These are phyloP conservation scores for Mycosphaerella sp. DNA, from an alignment of 2,329 filamentous ascomycete species.

Conservation along the genomic window DNA sequence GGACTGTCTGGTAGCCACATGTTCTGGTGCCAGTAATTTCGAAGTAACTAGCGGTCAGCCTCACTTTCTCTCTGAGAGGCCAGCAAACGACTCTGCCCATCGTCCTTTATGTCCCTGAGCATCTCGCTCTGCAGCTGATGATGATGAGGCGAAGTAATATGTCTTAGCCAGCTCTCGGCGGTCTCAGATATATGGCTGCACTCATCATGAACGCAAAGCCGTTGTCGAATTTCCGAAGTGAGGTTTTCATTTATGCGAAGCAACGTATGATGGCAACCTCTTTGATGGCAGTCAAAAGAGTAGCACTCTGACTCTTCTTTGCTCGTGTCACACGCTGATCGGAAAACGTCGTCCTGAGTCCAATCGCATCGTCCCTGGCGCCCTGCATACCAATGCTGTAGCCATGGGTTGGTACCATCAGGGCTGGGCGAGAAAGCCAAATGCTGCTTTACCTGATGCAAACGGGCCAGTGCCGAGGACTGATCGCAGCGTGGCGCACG, in stretches of 20 bases:
- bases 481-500: neutral
- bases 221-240: slow-evolving; percentile 6
- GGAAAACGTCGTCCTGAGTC: neutral
- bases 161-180: slow-evolving; percentile 14
- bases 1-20: too few relatives aligned
- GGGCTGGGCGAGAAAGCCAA: neutral
- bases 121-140: neutral
- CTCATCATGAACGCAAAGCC: slow-evolving; percentile 16
- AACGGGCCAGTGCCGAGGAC: slow-evolving; percentile 6
- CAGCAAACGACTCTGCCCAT: neutral
- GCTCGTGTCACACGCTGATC: neutral
- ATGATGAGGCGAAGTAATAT: slow-evolving; percentile 13
- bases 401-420: slow-evolving; percentile 2
- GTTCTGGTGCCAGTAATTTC: too few relatives aligned
- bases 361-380: slow-evolving; percentile 12
- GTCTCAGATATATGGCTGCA: slow-evolving; percentile 16
- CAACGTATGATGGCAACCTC: slow-evolving; percentile 13
- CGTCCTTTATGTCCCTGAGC: neutral
- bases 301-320: slow-evolving; percentile 6
- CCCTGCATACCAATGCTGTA: slow-evolving; percentile 8
- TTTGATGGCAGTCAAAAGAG: slow-evolving; percentile 10
- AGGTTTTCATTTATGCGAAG: slow-evolving; percentile 12
- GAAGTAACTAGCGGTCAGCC: neutral
- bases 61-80: slow-evolving; percentile 3
- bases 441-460: slow-evolving; percentile 8